These are phyloP conservation scores for Alloteropsis semialata DNA, from an alignment of 176 grass and related monocot genomes.

Conservation along the genomic window DNA sequence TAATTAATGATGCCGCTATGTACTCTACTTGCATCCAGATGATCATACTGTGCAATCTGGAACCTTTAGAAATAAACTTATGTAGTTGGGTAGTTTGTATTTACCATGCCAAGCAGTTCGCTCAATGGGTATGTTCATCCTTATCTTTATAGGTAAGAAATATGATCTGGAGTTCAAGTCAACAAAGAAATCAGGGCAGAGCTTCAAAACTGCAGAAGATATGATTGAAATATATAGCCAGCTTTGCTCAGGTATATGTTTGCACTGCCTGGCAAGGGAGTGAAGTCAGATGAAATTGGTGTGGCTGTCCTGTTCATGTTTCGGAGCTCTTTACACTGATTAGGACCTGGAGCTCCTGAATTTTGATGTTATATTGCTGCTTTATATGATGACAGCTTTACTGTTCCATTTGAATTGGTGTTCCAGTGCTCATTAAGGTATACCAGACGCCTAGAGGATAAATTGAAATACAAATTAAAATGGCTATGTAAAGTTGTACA, in stretches of 20 bases:
- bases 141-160: constrained; percentile 77
- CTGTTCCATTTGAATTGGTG: no score
- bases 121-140: constrained; percentile 10
- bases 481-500: no score
- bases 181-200: constrained; percentile 58
- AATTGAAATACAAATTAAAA: no score
- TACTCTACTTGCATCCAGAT: constrained; percentile 14
- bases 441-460: no score
- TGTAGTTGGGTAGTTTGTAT: neutral
- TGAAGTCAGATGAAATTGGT: no score
- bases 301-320: no score
- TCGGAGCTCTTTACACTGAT: no score
- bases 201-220: constrained; percentile 86
- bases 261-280: no score
- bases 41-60: neutral
- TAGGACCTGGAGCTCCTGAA: no score
- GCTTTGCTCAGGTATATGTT: constrained; percentile 86
- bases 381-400: no score
- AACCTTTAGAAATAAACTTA: constrained; percentile 30
- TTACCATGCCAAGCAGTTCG: constrained; percentile 15
- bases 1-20: neutral
- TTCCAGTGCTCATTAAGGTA: no score
- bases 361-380: no score
- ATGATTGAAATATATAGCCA: constrained; percentile 91
- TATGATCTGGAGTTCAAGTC: constrained; percentile 90